Evolutionary conservation across 1,284 basidiomycete species (phyloP), one percentile per base, ranked within the genome.

Genomic region (Coniferiporia weirii): DNA sequence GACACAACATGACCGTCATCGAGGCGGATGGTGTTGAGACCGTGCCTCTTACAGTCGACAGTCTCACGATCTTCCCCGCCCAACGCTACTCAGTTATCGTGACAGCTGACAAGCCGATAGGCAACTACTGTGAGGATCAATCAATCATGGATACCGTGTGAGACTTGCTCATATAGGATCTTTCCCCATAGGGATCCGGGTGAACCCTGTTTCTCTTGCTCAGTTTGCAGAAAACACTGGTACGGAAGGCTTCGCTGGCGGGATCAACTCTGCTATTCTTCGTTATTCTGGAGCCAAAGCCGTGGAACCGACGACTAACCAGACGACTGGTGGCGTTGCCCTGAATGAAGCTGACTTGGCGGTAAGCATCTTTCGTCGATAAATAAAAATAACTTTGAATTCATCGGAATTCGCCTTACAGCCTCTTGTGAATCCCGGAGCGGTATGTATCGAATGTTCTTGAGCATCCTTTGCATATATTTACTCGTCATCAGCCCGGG

Each of bases 21-120:
- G 77, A 78, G 63, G 75, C 68, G 0, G 77, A 78, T 55, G 74
- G 74, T 17, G 62, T 74, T 44, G 70, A 68, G 38, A 69, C 70
- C 15, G 32, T 66, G 9, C 73, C 75, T 1, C 47, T 71, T 13
- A 20, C 54, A 0, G 69, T 71, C 7, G 68, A 76, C 44, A 61
- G 64, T 22, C 64, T 76, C 27, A 38, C 68, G 1, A 66, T 76
- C 38, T 72, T 61, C 34, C 57, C 63, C 4, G 63, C 61, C 19
- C 76, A 77, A 53, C 74, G 76, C 20, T 76, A 75, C 51, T 77
- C 75, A 0, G 61, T 74, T 56, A 64, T 76, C 20, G 63, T 75
- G 0, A 64, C 67, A 40, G 74, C 74, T 1, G 68, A 74, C 45
- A 73, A 76, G 56, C 57, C 67, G 0, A 65, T 73, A 46, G 70